These are phyloP conservation scores for Plantago elongata DNA, from an alignment of 257 asterid genomes.

Conservation along the genomic window DNA sequence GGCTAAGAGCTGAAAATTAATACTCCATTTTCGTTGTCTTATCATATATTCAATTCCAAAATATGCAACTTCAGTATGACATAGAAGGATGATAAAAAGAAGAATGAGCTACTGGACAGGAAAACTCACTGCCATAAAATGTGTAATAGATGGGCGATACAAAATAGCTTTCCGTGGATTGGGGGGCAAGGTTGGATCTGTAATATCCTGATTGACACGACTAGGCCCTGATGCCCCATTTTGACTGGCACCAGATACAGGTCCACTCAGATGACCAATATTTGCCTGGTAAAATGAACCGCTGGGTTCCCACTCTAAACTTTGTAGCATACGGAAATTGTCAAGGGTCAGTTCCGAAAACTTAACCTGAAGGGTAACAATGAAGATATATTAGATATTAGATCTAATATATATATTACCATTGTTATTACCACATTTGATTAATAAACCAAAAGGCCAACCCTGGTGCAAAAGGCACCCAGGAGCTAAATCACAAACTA, in stretches of 20 bases:
- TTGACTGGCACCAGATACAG: slow-evolving; percentile 50
- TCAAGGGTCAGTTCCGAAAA: slow-evolving; percentile 89
- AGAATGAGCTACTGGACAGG: slow-evolving; percentile 9
- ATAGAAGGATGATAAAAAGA: slow-evolving; percentile 17
- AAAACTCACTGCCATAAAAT: slow-evolving; percentile 81
- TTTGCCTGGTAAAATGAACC: slow-evolving; percentile 81
- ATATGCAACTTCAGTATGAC: slow-evolving; percentile 11
- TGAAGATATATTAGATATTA: slow-evolving; percentile 4
- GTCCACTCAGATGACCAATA: slow-evolving; percentile 49
- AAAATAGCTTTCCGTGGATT: slow-evolving; percentile 87
- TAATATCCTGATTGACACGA: slow-evolving; percentile 78
- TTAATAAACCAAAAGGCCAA: too few species aligned
- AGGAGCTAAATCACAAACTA: too few species aligned
- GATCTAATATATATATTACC: background rate
- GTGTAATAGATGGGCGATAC: slow-evolving; percentile 84
- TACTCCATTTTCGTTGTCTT: too few species aligned
- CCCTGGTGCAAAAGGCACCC: too few species aligned
- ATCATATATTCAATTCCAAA: too few species aligned
- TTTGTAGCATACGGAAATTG: slow-evolving; percentile 84
- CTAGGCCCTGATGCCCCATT: slow-evolving; percentile 74
- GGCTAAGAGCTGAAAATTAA: too few species aligned
- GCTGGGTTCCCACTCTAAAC: slow-evolving; percentile 97
- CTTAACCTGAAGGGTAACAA: slow-evolving; percentile 61
- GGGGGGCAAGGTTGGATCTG: slow-evolving; percentile 89
- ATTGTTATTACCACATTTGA: too few species aligned